phyloP scores from a whole-genome alignment of 495 filamentous ascomycete species.

The Diplogelasinospora grovesii region DNA sequence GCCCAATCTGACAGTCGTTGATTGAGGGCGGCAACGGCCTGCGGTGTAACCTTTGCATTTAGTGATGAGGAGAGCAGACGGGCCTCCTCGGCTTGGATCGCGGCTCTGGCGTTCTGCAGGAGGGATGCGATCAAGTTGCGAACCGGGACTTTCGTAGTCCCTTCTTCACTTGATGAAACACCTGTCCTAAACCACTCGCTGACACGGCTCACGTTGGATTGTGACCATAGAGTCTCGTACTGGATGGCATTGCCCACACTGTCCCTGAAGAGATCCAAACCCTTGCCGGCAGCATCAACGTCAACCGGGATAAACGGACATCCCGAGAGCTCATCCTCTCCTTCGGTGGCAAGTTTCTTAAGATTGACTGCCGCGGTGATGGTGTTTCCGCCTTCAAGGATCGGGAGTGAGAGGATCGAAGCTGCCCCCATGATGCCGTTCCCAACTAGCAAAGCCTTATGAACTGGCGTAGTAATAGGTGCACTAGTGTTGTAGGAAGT shows the following conservation, averaged over 20 bases:
- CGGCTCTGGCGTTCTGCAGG: conserved; percentile 49
- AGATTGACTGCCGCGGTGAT: conserved; percentile 39
- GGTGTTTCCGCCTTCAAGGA: conserved; percentile 26
- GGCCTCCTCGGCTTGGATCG: conserved; percentile 46
- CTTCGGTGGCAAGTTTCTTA: conserved; percentile 21
- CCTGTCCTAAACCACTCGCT: conserved; percentile 60
- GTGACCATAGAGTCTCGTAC: conserved; percentile 69
- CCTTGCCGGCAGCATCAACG: conserved; percentile 45
- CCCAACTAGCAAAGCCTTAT: conserved; percentile 70
- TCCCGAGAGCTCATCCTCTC: conserved; percentile 24
- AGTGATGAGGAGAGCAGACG: conserved; percentile 21
- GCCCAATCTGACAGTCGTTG: conserved; percentile 62
- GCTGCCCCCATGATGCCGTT: conserved; percentile 50
- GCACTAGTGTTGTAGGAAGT: conserved; percentile 53
- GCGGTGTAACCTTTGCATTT: conserved; percentile 24
- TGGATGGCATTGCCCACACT: conserved; percentile 58
- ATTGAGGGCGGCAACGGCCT: conserved; percentile 45
- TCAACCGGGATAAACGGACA: conserved; percentile 34
- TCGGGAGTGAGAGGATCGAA: conserved; percentile 30
- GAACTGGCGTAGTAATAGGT: conserved; percentile 73
- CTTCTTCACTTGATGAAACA: conserved; percentile 16
- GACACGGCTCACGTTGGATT: conserved; percentile 58
- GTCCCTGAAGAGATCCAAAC: conserved; percentile 58
- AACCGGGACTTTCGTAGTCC: conserved; percentile 56
- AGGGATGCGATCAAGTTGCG: conserved; percentile 60